Evolutionary conservation across 78 protist genomes (phyloP).

Genomic region (Cyanophora paradoxa): DNA sequence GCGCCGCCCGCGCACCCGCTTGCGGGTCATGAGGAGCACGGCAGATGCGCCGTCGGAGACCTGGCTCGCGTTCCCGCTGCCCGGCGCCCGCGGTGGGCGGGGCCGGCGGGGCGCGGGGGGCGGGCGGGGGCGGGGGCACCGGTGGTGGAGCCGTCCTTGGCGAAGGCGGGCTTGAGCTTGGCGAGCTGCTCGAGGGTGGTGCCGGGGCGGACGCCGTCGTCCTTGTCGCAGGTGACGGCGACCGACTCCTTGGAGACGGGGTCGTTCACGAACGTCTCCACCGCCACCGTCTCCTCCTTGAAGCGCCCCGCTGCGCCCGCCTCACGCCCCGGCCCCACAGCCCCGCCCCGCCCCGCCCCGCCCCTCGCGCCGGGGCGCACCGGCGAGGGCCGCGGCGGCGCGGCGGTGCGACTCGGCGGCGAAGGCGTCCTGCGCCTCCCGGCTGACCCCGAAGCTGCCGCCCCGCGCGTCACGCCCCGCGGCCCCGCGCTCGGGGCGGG

Average conservation of each 20-base stretch:
- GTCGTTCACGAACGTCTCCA: not conserved
- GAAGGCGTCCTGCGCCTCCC: slow-evolving; percentile 41
- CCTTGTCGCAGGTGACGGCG: not conserved
- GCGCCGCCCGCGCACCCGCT: too few species aligned
- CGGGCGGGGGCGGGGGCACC: not conserved
- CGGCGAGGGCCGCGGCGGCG: slow-evolving; percentile 26
- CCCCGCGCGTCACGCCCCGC: not conserved
- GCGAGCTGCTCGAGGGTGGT: not conserved
- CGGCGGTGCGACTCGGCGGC: slow-evolving; percentile 25
- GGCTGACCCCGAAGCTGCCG: not conserved
- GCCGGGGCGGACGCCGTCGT: slow-evolving; percentile 7
- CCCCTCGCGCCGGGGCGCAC: too few species aligned
- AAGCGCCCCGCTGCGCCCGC: not conserved
- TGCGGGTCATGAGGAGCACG: slow-evolving; percentile 28
- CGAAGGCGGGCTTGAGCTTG: slow-evolving; percentile 22
- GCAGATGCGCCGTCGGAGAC: slow-evolving; percentile 54
- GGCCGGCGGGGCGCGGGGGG: too few species aligned
- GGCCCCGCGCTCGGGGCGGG: too few species aligned
- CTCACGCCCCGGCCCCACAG: too few species aligned
- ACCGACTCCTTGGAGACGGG: not conserved
- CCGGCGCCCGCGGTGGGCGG: too few species aligned
- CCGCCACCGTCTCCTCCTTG: not conserved
- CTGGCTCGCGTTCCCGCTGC: slow-evolving; percentile 29
- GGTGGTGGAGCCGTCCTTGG: not conserved
- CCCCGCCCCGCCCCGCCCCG: too few species aligned